A percentile compares a stretch with the other conserved stretches of the same genome.
Conservation (phyloP, 257 asterid genomes). For the Rhazya stricta region DNA sequence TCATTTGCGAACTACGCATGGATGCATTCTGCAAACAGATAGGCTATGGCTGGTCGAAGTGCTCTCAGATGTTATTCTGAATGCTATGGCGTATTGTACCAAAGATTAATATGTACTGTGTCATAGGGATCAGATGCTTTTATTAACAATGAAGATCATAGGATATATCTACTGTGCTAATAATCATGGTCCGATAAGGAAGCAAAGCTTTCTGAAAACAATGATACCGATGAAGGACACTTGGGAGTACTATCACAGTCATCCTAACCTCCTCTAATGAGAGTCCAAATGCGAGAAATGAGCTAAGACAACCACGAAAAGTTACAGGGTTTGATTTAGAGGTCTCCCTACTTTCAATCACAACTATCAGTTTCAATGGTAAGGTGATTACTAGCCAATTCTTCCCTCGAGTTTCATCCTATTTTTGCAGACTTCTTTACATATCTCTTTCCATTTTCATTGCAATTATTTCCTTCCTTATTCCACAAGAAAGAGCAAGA, state of each 20-base stretch:
- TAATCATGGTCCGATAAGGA: background rate
- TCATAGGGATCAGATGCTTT: too few species aligned
- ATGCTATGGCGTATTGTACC: too few species aligned
- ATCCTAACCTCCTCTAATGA: background rate
- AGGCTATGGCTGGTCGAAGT: too few species aligned
- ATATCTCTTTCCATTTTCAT: background rate
- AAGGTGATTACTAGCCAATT: background rate
- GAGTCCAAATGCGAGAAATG: slow-evolving; percentile 6
- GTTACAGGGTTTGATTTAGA: too few species aligned
- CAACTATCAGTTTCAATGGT: background rate
- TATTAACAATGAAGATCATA: too few species aligned
- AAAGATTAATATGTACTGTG: too few species aligned
- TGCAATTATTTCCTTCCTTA: background rate
- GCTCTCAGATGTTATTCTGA: too few species aligned
- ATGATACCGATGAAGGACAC: too few species aligned
- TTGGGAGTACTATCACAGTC: too few species aligned
- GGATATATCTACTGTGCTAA: too few species aligned
- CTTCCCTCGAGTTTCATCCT: background rate
- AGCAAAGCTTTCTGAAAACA: background rate
- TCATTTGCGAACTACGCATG: too few species aligned
- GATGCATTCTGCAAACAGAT: too few species aligned
- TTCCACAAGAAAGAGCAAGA: background rate
- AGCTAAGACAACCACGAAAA: background rate
- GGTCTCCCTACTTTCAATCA: slow-evolving; percentile 7
- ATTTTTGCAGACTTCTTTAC: background rate